Conservation (phyloP, 176 grass and related monocot species). For the Lolium rigidum region DNA sequence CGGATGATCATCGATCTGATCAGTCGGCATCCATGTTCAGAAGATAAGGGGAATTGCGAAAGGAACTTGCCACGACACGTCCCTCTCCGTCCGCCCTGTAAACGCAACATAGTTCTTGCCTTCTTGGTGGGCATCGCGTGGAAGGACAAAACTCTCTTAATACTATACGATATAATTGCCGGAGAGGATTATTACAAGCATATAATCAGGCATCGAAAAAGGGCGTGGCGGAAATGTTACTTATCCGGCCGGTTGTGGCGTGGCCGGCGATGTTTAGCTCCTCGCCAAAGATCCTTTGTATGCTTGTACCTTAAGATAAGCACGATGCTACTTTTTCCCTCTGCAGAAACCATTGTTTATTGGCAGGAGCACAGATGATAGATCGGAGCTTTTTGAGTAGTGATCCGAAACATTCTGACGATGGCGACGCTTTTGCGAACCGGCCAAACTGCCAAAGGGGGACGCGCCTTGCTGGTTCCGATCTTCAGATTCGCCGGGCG, state of each 20-base stretch:
- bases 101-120: neutral
- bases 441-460: neutral
- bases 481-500: conserved; percentile 15
- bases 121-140: neutral
- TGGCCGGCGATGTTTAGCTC: neutral
- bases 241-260: neutral
- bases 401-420: conserved; percentile 16
- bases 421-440: neutral
- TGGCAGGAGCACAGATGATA: neutral
- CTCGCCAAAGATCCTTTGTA: neutral
- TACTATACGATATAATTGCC: too few species aligned
- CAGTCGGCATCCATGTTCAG: neutral
- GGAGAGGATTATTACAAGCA: neutral
- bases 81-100: neutral
- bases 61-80: neutral
- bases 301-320: conserved; percentile 38
- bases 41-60: neutral
- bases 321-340: conserved; percentile 3
- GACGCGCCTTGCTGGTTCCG: neutral
- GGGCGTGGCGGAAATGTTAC: neutral
- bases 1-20: neutral
- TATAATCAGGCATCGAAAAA: conserved; percentile 8
- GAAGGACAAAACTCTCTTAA: neutral
- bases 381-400: neutral
- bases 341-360: neutral